Evolutionary conservation across 371 early-diverging fungal species (phyloP), one percentile per base, ranked within the genome.

Genomic region (Mucor saturninus): DNA sequence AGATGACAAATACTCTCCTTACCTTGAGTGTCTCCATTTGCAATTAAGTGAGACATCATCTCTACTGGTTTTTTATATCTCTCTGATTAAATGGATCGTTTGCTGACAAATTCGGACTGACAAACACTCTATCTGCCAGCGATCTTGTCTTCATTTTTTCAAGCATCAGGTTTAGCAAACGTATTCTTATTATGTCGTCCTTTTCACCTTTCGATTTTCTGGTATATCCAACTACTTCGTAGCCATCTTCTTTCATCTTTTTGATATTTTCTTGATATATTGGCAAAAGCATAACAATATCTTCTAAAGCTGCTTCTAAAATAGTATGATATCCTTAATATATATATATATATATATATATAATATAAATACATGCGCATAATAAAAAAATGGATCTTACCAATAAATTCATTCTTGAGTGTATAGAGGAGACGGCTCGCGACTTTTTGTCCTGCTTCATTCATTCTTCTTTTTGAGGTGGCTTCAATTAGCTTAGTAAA

Each of bases 261-360:
- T 21, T 21, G 21, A 21, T 0, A 21, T 21, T 21, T 21, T 21
- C 21, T 21, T 21, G 21, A 21, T 64, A 57, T 52, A 21, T 64
- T 54, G 54, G 54, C 57, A 42, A 64, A 64, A n/a, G 45, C 53
- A 57, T 57, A 40, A 52, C 43, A 52, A 63, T 57, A 43, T 63
- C 64, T 63, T 52, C 45, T 56, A 57, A 56, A 56, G 53, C 14
- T 43, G 64, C 52, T 35, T 63, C 57, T 63, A 63, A 13, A 42
- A 42, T 10, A 42, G 43, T 13, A 42, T 42, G 43, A 29, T 63
- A 63, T 63, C 57, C 64, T 63, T 56, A 63, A 63, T 42, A 57
- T 52, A 62, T 62, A 42, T 63, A 63, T 55, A n/a, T n/a, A n/a
- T n/a, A 63, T 42, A 57, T 52, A 62, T 62, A 42, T 63, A 63